A percentile compares a stretch with the other conserved stretches of the same genome.
These are phyloP conservation scores for Didymosphaeria variabile DNA, from an alignment of 2,329 filamentous ascomycete genomes.

Conservation along the genomic window DNA sequence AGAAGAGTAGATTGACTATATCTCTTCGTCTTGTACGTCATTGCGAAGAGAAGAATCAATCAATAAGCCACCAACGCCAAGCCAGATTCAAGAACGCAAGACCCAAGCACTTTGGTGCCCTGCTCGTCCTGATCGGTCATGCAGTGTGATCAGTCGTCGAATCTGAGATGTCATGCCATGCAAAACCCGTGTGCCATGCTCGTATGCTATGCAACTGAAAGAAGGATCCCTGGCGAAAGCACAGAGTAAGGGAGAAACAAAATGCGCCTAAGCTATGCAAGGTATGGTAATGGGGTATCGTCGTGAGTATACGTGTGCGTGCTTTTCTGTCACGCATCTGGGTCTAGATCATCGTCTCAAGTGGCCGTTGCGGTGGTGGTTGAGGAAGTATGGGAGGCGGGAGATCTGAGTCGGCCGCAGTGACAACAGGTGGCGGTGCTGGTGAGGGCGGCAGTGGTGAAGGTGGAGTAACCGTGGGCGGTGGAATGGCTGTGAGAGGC, in stretches of 20 bases:
- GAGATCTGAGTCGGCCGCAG: background rate
- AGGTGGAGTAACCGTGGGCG: constrained; percentile 5
- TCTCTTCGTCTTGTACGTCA: background rate
- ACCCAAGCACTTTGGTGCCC: constrained; percentile 52
- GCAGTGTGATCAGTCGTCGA: constrained; percentile 19
- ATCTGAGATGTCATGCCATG: constrained; percentile 30
- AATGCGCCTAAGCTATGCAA: constrained; percentile 41
- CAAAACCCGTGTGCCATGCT: constrained; percentile 34
- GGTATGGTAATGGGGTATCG: constrained; percentile 27
- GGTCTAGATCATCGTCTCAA: constrained; percentile 4
- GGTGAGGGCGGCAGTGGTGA: constrained; percentile 3
- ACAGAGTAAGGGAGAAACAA: constrained; percentile 23
- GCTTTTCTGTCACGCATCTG: constrained; percentile 6
- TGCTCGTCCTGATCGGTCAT: constrained; percentile 28
- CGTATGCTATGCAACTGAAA: constrained; percentile 44
- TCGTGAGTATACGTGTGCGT: constrained; percentile 14
- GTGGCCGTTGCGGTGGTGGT: constrained; percentile 12
- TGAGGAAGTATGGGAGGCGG: background rate
- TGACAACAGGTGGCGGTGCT: background rate
- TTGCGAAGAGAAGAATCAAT: constrained; percentile 7
- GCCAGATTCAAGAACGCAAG: constrained; percentile 32
- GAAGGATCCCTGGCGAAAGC: constrained; percentile 6
- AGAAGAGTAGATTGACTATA: constrained; percentile 3
- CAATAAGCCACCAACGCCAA: constrained; percentile 35
- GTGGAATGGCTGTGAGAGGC: constrained; percentile 27